Evolutionary conservation across 169 alveolate genomes (phyloP), one percentile per base, ranked within the genome.

Genomic region (Eimeria acervulina): DNA sequence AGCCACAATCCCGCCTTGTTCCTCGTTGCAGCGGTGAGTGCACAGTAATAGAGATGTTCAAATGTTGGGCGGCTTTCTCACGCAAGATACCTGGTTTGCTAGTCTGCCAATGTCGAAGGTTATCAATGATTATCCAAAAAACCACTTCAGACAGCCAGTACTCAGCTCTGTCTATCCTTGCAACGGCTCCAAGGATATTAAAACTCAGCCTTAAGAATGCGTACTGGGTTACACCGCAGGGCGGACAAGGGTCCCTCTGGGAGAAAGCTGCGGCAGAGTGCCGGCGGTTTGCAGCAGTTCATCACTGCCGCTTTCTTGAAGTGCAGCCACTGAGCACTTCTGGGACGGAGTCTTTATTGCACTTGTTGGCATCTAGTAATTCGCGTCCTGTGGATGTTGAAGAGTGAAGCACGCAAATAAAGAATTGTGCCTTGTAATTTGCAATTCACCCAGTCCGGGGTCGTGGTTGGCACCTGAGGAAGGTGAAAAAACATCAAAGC

Each of bases 291-390:
- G 93, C 93, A 28, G 81, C 66, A 4, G 61, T 61, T 13, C 81
- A 87, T 23, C 93, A 70, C 83, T 87, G 93, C 66, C 93, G 93
- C 40, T 87, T 87, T 36, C 93, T 87, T 44, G 93, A 87, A 87
- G 93, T 87, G 66, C 93, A 87, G 42, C 93, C 93, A 8, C 47
- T 87, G 81, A 87, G 40, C 40, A 36, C 81, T 61, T 81, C 83
- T 21, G 93, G 93, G 40, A 61, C 93, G 12, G 93, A 87, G 40
- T 87, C 93, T 23, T 17, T 87, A 4, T 23, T 87, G 93, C 93
- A 61, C 40, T 44, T 87, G 80, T 23, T 87, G 63, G 59, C 83
- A 10, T 55, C 81, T 15, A 87, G 42, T 12, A 78, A 28, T 44
- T 47, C 66, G 63, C 66, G 63, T 2, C 36, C 12, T 7, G 63